Evolutionary conservation across 345 rosid genomes (phyloP).

Genomic region (Salix exigua): DNA sequence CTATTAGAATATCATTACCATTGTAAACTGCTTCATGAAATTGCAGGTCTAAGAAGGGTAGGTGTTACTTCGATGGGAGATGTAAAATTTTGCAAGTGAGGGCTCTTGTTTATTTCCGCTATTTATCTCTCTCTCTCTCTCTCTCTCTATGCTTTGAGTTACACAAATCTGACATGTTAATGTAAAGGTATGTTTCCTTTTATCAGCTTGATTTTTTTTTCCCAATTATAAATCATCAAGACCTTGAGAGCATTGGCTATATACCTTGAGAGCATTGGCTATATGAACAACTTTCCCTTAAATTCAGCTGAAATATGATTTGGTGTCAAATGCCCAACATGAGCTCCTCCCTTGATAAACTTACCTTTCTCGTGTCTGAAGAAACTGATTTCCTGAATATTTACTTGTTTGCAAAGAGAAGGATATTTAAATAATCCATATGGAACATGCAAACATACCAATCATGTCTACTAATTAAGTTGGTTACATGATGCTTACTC

Average conservation of each 20-base stretch:
- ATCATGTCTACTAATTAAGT: conserved; percentile 3
- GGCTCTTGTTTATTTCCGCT: background rate
- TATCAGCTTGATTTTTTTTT: background rate
- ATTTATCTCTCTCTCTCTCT: background rate
- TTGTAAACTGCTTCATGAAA: background rate
- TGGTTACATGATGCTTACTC: conserved; percentile 16
- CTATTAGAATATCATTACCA: background rate
- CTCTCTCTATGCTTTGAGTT: background rate
- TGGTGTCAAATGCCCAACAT: background rate
- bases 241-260: background rate
- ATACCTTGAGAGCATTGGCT: background rate
- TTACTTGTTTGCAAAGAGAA: background rate
- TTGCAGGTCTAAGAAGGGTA: background rate
- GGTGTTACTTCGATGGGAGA: background rate
- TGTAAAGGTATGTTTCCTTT: background rate
- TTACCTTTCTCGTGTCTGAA: background rate
- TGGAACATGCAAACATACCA: conserved; percentile 5
- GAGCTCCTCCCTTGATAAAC: background rate
- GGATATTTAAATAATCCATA: background rate
- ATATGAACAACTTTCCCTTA: background rate
- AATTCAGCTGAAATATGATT: background rate
- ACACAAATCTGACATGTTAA: background rate
- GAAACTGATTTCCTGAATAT: background rate
- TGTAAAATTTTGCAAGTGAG: background rate
- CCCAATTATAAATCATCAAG: background rate